Evolutionary conservation across 805 yeast species (phyloP), one percentile per base, ranked within the genome.

Genomic region (Yarrowia deformans): DNA sequence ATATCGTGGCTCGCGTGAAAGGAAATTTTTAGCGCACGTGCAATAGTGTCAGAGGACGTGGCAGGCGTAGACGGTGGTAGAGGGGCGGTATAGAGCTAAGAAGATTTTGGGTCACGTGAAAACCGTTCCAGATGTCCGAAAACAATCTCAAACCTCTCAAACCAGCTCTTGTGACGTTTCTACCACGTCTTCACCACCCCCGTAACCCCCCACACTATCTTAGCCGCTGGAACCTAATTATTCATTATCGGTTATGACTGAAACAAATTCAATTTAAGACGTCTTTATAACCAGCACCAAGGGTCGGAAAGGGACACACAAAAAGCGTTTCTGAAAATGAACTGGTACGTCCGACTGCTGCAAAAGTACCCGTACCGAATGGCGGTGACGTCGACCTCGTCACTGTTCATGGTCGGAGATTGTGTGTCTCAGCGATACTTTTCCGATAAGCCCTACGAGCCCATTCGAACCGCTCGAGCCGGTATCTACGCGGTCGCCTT

Each of bases 401-500:
- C 68, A 8, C 56, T 63, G 29, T 63, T 63, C 48, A 63, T 63
- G 68, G 39, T 63, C 23, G 68, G 68, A 12, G 68, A 63, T 18
- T 37, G 48, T 39, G 56, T 63, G 69, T 71, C 48, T 58, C 39
- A 49, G 34, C 10, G 50, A 46, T 35, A 9, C 18, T 18, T 39
- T 49, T 29, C 58, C 50, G 68, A 32, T 16, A 46, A 64, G 39
- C 49, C 52, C 54, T 88, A 81, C 75, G 92, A 91, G 73, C 79
- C 73, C 55, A 70, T 72, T 2, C 79, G 97, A 70, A 88, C 93
- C 0, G 70, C 81, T 0, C 80, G 97, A 69, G 90, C 94, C 1
- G 81, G 84, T 8, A 68, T 84, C 1, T 93, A 90, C 74, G 97
- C 97, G 0, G 86, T 91, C 0, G 69, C 87, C 1, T 92, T 91